phyloP scores from a whole-genome alignment of 345 rosid genomes.

The Capsella bursapastoris region DNA sequence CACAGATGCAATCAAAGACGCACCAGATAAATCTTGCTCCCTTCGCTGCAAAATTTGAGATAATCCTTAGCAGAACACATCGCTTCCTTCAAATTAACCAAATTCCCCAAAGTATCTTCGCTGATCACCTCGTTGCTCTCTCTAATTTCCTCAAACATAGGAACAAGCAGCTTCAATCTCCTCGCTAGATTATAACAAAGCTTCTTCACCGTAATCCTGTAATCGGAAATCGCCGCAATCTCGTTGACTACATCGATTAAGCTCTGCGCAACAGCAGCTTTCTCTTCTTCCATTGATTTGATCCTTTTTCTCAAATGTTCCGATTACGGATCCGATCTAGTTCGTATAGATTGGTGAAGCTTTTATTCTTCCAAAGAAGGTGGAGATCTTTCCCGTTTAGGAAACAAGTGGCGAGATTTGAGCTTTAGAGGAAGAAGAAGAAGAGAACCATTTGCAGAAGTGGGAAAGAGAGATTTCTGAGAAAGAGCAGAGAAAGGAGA shows the following conservation, averaged over 20 bases:
- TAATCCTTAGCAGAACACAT: constrained; percentile 62
- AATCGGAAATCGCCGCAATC: constrained; percentile 65
- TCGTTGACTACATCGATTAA: constrained; percentile 73
- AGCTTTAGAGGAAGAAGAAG: constrained; percentile 18
- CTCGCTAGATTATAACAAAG: constrained; percentile 76
- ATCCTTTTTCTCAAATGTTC: not conserved
- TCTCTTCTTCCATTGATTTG: constrained; percentile 62
- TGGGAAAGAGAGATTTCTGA: constrained; percentile 29
- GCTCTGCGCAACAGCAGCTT: constrained; percentile 50
- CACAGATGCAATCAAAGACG: constrained; percentile 39
- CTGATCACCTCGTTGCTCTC: constrained; percentile 64
- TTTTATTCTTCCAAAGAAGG: not conserved
- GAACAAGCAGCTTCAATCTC: constrained; percentile 77
- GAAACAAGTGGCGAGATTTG: constrained; percentile 21
- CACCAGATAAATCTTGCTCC: constrained; percentile 96
- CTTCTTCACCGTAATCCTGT: constrained; percentile 69
- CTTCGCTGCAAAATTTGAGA: constrained; percentile 79
- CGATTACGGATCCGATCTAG: constrained; percentile 33
- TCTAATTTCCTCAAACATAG: constrained; percentile 84
- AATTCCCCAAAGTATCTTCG: constrained; percentile 51
- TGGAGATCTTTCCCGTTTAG: constrained; percentile 16
- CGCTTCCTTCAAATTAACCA: constrained; percentile 57
- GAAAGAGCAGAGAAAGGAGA: constrained; percentile 10
- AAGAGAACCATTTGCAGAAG: constrained; percentile 37
- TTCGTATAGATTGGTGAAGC: not conserved